Base-by-base conservation (phyloP, 2,329 filamentous ascomycete species). In the Pyrenochaeta sp. region DNA sequence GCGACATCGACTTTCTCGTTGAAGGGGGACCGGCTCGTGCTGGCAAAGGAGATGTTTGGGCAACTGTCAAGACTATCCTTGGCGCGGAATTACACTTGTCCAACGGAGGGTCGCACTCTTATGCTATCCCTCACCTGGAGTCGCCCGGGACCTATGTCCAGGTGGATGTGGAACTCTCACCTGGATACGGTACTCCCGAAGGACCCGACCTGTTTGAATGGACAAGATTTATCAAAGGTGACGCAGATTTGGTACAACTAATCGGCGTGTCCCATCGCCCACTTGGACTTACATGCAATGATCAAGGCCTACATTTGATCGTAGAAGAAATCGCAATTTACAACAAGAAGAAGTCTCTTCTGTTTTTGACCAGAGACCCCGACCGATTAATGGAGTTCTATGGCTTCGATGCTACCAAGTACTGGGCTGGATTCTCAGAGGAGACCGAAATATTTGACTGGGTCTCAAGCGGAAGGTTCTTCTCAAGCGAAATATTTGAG, bases 1-100 rank as follows among this genome's bases (percentile, higher is more conserved):
- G 89, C 14, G 90, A 94, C 53, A 73, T 95, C 24, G 89, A 94
- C 68, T 76, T 92, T 45, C 68, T 90, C 1, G 78, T 89, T 1
- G 50, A 55, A 23, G 61, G 61, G 11, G 51, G 50, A 7, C 39
- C 36, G 18, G 10, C 37, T 13, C 20, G 38, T 9, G 19, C 21
- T 14, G 55, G 64, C 41, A 41, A 15, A 14, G 26, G 22, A 4
- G 27, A 54, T 2, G 38, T 65, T 3, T 65, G 59, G 55, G 15
- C 60, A 14, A 53, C 58, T 1, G 60, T 84, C 7, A 67, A 66
- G 2, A 44, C 48, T 3, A 58, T 72, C 0, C 67, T 89, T 0
- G 70, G 71, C 3, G 83, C 86, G 0, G 63, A 52, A 23, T 51
- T 56, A 3, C 39, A 59, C 42, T 30, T 51, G 22, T 35, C 43